Base-by-base conservation (phyloP, 1,139 yeast genomes). In the Protomyces pachydermus region DNA sequence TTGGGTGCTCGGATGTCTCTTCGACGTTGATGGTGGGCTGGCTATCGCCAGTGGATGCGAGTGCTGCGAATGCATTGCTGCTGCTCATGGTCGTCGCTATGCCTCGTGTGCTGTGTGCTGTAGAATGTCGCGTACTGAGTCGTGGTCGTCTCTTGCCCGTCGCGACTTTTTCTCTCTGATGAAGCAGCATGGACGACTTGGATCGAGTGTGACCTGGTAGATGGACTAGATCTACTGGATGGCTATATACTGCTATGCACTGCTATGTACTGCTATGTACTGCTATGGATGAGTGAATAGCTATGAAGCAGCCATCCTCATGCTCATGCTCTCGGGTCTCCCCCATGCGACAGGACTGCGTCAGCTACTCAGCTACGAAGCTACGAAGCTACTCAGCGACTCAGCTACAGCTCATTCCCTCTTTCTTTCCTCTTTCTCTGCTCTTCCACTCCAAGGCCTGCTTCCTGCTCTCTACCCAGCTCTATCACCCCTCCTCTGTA, bases 1-100 rank as follows among this genome's bases (percentile, higher is more conserved):
- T 35, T 10, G 56, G 16, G 34, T 42, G 42, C 45, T 58, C 62
- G 20, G 38, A 45, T 25, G 62, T 58, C 45, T 58, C 56, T 3
- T 14, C n/a, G 12, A 37, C 28, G 14, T 10, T n/a, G 34, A 54
- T 38, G 39, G n/a, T 23, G 8, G n/a, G 25, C 23, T 14, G 45
- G 5, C 20, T 12, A 14, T 18, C 48, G n/a, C 38, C 35, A 5
- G 16, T 16, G 9, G 14, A 5, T n/a, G 50, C 46, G 25, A 54
- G 35, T 10, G 39, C 50, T n/a, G 57, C 46, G 23, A 54, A 54
- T 14, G 50, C 48, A 54, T 54, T 54, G 48, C 34, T 20, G 48
- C 32, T 28, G 50, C 48, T 42, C 48, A 42, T 42, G n/a, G 14
- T 38, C 16, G n/a, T 38, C 16, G 18, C n/a, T 14, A 8, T 38